A percentile compares a stretch with the other conserved stretches of the same genome.
Conservation (phyloP, 768 basidiomycete genomes). For the Clathrus columnatus region DNA sequence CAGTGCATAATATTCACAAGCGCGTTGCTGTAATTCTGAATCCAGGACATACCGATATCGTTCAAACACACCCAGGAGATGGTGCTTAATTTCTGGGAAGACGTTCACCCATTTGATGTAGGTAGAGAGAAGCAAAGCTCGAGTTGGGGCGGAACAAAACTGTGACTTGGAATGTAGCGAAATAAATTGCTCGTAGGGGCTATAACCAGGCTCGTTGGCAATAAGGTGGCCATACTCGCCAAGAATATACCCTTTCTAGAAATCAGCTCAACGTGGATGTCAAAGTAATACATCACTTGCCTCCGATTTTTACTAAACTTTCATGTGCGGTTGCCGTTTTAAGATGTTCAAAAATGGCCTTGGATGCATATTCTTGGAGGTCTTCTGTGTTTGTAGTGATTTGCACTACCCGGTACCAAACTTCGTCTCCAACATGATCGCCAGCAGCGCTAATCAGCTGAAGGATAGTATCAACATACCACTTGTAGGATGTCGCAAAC, state of each 20-base stretch:
- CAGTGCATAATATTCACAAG: constrained; percentile 93
- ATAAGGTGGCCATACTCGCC: constrained; percentile 98
- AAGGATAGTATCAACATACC: constrained; percentile 98
- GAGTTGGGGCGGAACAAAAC: constrained; percentile 85
- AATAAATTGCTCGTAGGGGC: constrained; percentile 90
- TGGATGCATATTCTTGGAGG: constrained; percentile 91
- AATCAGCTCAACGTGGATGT: background rate
- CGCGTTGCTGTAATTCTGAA: constrained; percentile 94
- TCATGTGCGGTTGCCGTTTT: constrained; percentile 81
- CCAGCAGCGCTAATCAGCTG: constrained; percentile 94
- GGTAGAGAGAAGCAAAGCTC: constrained; percentile 87
- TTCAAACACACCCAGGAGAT: constrained; percentile 90
- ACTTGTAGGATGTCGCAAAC: constrained; percentile 94
- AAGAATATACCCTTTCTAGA: constrained; percentile 72
- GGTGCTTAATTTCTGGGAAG: constrained; percentile 95
- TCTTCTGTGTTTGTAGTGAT: constrained; percentile 99
- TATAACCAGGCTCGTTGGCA: constrained; percentile 89
- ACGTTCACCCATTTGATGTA: constrained; percentile 99
- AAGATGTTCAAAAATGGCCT: constrained; percentile 84
- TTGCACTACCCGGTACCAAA: constrained; percentile 98
- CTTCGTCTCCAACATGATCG: constrained; percentile 98
- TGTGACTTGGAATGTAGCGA: constrained; percentile 90
- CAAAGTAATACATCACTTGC: constrained; percentile 33
- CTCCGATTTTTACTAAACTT: constrained; percentile 92
- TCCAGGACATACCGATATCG: constrained; percentile 97